A percentile compares a stretch with the other conserved stretches of the same genome.
These are phyloP conservation scores for Zymoseptoria pseudotritici DNA, from an alignment of 2,329 filamentous ascomycete genomes.

Conservation along the genomic window DNA sequence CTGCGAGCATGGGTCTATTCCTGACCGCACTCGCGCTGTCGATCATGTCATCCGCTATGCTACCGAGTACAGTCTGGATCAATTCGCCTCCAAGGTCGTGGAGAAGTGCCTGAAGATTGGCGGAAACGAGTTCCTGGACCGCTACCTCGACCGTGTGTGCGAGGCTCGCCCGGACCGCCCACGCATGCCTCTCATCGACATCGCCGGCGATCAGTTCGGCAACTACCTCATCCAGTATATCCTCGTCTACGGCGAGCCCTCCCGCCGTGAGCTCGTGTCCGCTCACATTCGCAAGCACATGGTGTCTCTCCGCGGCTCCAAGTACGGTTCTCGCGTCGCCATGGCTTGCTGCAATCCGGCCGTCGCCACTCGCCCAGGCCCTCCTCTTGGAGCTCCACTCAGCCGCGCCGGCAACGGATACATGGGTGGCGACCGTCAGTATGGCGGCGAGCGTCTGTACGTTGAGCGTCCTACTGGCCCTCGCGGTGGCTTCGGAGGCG, in stretches of 20 bases:
- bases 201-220: constrained; percentile 96
- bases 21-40: constrained; percentile 85
- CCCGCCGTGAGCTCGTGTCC: constrained; percentile 88
- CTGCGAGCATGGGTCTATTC: constrained; percentile 87
- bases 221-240: constrained; percentile 99
- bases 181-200: constrained; percentile 94
- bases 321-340: constrained; percentile 94
- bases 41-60: constrained; percentile 93
- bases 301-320: constrained; percentile 96
- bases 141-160: constrained; percentile 89
- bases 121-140: constrained; percentile 78
- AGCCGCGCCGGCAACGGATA: constrained; percentile 15
- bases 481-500: constrained; percentile 15
- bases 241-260: constrained; percentile 74
- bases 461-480: neutral
- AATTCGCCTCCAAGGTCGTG: constrained; percentile 97
- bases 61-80: constrained; percentile 96
- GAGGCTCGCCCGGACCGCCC: constrained; percentile 85
- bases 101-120: constrained; percentile 99
- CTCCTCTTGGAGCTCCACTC: constrained; percentile 55
- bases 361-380: constrained; percentile 78
- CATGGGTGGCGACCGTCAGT: constrained; percentile 15
- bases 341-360: constrained; percentile 98
- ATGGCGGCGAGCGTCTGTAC: constrained; percentile 1
- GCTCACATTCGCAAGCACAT: constrained; percentile 96